Percentiles rank a stretch among this genome's conserved stretches.
phyloP scores from a whole-genome alignment of 139 green algal genomes.

The Chlorella sp. region DNA sequence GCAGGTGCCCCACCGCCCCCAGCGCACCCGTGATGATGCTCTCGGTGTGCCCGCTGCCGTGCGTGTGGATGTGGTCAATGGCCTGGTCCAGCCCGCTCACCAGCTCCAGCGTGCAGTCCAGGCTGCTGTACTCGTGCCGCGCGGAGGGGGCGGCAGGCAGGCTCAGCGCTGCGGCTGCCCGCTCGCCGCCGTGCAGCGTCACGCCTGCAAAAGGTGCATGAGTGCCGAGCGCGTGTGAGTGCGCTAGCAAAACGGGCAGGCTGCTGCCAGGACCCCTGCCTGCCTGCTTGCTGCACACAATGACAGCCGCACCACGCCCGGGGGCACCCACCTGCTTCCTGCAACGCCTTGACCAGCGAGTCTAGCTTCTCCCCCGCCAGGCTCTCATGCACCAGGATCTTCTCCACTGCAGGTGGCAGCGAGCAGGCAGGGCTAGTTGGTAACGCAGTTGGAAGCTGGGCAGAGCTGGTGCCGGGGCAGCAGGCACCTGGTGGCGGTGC shows the following conservation, averaged over 20 bases:
- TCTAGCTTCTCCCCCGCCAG: slow-evolving; percentile 51
- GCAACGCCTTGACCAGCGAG: slow-evolving; percentile 63
- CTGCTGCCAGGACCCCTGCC: not conserved
- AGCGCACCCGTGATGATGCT: slow-evolving; percentile 81
- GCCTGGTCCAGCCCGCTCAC: slow-evolving; percentile 81
- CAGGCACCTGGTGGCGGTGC: no score
- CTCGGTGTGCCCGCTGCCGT: slow-evolving; percentile 90
- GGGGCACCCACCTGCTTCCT: slow-evolving; percentile 48
- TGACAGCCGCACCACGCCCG: not conserved
- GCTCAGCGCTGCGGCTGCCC: slow-evolving; percentile 37
- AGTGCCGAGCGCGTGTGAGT: no score
- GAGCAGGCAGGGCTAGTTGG: not conserved
- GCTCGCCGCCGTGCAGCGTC: slow-evolving; percentile 67
- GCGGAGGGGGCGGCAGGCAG: slow-evolving; percentile 62
- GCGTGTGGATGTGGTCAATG: slow-evolving; percentile 92
- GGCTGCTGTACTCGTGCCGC: slow-evolving; percentile 90
- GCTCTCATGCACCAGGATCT: slow-evolving; percentile 79
- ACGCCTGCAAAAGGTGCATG: slow-evolving; percentile 46
- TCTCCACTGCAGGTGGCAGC: slow-evolving; percentile 77
- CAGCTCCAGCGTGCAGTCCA: slow-evolving; percentile 88
- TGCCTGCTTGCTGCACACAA: not conserved
- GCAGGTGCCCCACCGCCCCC: no score
- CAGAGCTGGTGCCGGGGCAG: not conserved
- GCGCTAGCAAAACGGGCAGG: not conserved
- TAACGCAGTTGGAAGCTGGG: no score